Evolutionary conservation across 23 red algal genomes (phyloP).

Genomic region (Pyropia haitanensis): DNA sequence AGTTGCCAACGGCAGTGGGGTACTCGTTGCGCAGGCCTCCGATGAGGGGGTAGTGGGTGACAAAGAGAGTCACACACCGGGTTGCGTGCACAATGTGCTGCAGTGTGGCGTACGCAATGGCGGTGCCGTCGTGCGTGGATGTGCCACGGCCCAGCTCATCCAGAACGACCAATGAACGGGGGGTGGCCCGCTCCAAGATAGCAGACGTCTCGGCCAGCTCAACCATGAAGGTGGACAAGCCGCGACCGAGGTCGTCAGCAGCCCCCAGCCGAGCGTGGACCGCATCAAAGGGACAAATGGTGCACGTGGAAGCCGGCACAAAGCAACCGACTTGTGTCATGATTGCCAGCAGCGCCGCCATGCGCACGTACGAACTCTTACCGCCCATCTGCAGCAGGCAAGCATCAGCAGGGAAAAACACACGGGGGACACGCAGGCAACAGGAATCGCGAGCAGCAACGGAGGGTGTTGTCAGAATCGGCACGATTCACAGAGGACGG

Average conservation of each 20-base stretch:
- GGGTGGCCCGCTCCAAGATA: constrained; percentile 21
- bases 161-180: constrained; percentile 26
- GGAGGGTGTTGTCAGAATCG: too few relatives aligned
- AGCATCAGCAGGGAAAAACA: too few relatives aligned
- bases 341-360: constrained; percentile 22
- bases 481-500: too few relatives aligned
- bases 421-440: too few relatives aligned
- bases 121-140: constrained; percentile 45
- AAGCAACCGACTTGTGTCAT: constrained; percentile 54
- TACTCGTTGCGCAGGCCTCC: constrained; percentile 20
- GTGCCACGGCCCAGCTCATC: constrained; percentile 58
- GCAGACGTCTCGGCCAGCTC: constrained; percentile 42
- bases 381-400: constrained; percentile 30
- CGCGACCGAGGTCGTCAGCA: constrained; percentile 19
- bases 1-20: neutral
- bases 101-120: constrained; percentile 36
- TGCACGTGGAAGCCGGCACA: constrained; percentile 29
- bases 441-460: too few relatives aligned
- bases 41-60: constrained; percentile 42
- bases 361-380: constrained; percentile 29
- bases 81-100: constrained; percentile 11
- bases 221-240: constrained; percentile 46
- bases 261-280: constrained; percentile 45
- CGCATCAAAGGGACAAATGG: constrained; percentile 13
- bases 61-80: constrained; percentile 32